A percentile compares a stretch with the other conserved stretches of the same genome.
Conservation (phyloP, 1,284 basidiomycete species). For the Ustilago esculenta region DNA sequence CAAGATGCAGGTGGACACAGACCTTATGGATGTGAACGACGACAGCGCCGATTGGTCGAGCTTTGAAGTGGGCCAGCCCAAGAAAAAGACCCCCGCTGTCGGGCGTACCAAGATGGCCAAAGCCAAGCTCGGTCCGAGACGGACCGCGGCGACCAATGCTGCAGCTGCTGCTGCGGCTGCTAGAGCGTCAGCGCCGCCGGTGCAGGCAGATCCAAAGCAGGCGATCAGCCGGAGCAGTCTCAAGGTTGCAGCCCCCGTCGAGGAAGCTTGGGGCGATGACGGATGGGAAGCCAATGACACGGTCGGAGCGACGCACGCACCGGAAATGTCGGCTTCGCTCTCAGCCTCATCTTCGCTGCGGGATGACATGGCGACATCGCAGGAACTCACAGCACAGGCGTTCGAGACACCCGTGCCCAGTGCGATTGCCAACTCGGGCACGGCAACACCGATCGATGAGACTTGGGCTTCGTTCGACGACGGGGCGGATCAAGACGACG, state of each 20-base stretch:
- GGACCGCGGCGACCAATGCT: conserved; percentile 20
- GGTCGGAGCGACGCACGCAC: not conserved
- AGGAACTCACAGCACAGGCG: conserved; percentile 39
- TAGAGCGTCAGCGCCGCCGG: not conserved
- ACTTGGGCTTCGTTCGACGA: conserved; percentile 43
- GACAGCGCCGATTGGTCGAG: conserved; percentile 57
- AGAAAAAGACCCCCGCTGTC: conserved; percentile 28
- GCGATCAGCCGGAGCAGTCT: conserved; percentile 41
- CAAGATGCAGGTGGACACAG: conserved; percentile 11
- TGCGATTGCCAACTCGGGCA: conserved; percentile 3
- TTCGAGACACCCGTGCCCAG: conserved; percentile 23
- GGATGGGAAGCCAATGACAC: conserved; percentile 25
- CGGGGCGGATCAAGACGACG: conserved; percentile 15
- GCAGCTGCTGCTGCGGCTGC: conserved; percentile 24
- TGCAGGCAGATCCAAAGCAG: conserved; percentile 24
- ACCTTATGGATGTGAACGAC: conserved; percentile 60
- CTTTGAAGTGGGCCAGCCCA: conserved; percentile 49
- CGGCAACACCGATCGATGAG: conserved; percentile 7
- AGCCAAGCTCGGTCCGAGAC: conserved; percentile 35
- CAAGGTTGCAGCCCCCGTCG: conserved; percentile 23
- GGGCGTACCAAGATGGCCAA: conserved; percentile 35
- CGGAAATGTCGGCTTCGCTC: not conserved
- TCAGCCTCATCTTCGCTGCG: conserved; percentile 9
- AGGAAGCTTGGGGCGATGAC: conserved; percentile 43
- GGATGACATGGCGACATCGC: conserved; percentile 21